phyloP scores from a whole-genome alignment of 345 rosid species.

The Erucastrum elatum region DNA sequence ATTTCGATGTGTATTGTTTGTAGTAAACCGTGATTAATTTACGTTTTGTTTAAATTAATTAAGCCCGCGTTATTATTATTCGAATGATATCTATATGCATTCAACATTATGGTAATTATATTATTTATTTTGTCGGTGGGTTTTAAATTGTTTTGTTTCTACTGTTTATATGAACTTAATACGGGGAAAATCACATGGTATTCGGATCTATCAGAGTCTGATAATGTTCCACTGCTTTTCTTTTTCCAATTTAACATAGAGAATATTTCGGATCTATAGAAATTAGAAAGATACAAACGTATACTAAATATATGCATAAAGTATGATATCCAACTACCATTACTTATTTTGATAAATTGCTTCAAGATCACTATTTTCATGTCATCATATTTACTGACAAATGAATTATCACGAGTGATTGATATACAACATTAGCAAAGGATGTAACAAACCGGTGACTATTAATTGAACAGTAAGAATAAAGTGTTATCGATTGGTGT shows the following conservation, averaged over 20 bases:
- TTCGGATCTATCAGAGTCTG: constrained; percentile 7
- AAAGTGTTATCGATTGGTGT: too few relatives aligned
- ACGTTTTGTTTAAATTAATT: neutral
- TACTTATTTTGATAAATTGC: neutral
- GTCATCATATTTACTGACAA: too few relatives aligned
- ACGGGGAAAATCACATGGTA: constrained; percentile 31
- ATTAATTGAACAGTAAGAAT: too few relatives aligned
- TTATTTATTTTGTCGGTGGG: constrained; percentile 20
- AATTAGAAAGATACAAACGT: too few relatives aligned
- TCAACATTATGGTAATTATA: neutral
- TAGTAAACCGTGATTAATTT: constrained; percentile 14
- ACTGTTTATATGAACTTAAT: neutral
- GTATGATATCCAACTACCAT: neutral
- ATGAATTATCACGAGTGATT: too few relatives aligned
- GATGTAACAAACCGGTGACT: too few relatives aligned
- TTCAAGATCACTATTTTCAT: neutral
- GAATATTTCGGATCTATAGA: too few relatives aligned
- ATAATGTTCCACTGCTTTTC: neutral
- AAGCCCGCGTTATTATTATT: neutral
- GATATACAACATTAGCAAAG: too few relatives aligned
- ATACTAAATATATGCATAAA: too few relatives aligned
- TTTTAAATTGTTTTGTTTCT: neutral
- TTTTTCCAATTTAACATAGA: neutral
- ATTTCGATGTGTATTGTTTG: neutral
- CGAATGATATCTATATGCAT: neutral